Percentiles rank a stretch among this genome's conserved stretches.
These are phyloP conservation scores for Aspergillus ostianus DNA, from an alignment of 495 filamentous ascomycete species.

Conservation along the genomic window DNA sequence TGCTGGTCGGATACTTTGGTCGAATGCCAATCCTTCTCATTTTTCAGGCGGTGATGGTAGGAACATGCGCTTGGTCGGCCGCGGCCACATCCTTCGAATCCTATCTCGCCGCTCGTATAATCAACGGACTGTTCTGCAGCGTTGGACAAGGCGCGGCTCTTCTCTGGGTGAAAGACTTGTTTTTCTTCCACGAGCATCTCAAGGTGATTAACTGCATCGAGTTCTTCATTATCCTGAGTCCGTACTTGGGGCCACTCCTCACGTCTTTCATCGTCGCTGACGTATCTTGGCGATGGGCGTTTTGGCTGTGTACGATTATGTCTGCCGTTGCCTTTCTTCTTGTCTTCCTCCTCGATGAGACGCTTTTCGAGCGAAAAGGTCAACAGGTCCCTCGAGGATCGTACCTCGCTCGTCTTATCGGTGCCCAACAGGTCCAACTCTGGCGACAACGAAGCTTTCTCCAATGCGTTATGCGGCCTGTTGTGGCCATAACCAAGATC, in stretches of 20 bases:
- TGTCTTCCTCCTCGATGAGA: slow-evolving; percentile 54
- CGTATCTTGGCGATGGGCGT: slow-evolving; percentile 51
- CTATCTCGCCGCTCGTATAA: slow-evolving; percentile 57
- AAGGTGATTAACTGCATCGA: slow-evolving; percentile 65
- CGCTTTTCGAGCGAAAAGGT: slow-evolving; percentile 53
- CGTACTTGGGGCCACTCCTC: slow-evolving; percentile 61
- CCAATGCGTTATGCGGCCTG: slow-evolving; percentile 44
- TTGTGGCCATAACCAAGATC: slow-evolving; percentile 50
- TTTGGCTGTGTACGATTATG: slow-evolving; percentile 53
- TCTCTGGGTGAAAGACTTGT: slow-evolving; percentile 65
- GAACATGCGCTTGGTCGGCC: slow-evolving; percentile 54
- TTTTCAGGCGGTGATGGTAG: slow-evolving; percentile 48
- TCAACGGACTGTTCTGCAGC: slow-evolving; percentile 64
- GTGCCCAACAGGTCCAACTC: slow-evolving; percentile 43
- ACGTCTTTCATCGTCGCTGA: slow-evolving; percentile 55
- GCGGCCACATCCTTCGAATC: slow-evolving; percentile 51
- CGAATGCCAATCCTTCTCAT: slow-evolving; percentile 58
- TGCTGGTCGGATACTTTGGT: slow-evolving; percentile 57
- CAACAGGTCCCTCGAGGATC: slow-evolving; percentile 36
- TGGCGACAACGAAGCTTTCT: slow-evolving; percentile 37
- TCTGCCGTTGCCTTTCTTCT: slow-evolving; percentile 44
- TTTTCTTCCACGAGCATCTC: slow-evolving; percentile 63
- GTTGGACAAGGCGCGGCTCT: slow-evolving; percentile 54
- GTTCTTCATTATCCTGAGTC: slow-evolving; percentile 50
- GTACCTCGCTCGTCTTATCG: slow-evolving; percentile 46